Evolutionary conservation across 1,284 basidiomycete genomes (phyloP), one percentile per base, ranked within the genome.

Genomic region (Rhizoctonia solani): DNA sequence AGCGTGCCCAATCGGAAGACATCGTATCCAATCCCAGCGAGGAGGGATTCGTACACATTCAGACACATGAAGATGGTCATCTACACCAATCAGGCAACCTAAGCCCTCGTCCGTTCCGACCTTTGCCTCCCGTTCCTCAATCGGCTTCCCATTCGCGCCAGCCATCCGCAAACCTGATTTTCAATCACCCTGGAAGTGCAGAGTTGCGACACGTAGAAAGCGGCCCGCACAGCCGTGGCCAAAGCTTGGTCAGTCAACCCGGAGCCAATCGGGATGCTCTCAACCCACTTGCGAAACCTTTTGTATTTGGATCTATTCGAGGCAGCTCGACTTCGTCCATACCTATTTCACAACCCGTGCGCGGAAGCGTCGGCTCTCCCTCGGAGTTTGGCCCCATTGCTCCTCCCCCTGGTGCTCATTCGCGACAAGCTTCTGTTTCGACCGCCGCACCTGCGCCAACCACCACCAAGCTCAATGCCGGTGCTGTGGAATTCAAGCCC

Each of bases 11-110:
- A n/a, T 67, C 63, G 16, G 86, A 87, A 67, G 90, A 92, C 71
- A 81, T 91, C 69, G 83, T 90, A 21, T 92, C 90, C 44, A 92
- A 92, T 75, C 90, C 90, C 0, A 91, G 89, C 72, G 89, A 92
- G 69, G 90, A 92, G 72, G 86, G 81, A 37, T 73, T 75, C 55
- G 68, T 72, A 69, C 75, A 76, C 54, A 68, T 72, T 69, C 75
- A 76, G 6, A 74, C 77, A 41, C 76, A 75, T 27, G 76, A 76
- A 54, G 77, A 77, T 41, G 34, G 77, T 79, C 13, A 75, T 81
- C 65, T 59, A 13, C 58, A 44, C 42, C 68, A 52, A 27, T 50
- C 55, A 16, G 59, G 41, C 13, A 47, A 34, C 42, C 29, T 61
- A 1, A 68, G 53, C 52, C 46, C 54, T 41, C 34, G 68, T 34